Percentiles rank a stretch among this genome's conserved stretches.
phyloP scores from a whole-genome alignment of 2,329 filamentous ascomycete species.

The Ploettnerulaceae sp. region DNA sequence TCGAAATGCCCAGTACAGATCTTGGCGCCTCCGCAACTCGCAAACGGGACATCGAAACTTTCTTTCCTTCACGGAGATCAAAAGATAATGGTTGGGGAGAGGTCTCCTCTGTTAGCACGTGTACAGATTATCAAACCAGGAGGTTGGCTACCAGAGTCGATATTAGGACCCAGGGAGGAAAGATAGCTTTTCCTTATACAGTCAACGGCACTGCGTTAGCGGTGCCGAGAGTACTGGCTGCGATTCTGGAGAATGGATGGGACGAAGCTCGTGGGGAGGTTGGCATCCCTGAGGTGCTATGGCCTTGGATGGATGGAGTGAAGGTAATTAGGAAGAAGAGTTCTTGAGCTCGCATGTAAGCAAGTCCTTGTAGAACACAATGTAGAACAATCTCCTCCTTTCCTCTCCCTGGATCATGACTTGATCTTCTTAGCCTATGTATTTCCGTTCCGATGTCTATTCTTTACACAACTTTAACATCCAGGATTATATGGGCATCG shows the following conservation, averaged over 20 bases:
- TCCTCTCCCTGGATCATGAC: not conserved
- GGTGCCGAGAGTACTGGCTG: slow-evolving; percentile 82
- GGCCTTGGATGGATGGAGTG: slow-evolving; percentile 77
- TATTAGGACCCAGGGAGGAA: slow-evolving; percentile 43
- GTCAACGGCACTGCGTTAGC: slow-evolving; percentile 92
- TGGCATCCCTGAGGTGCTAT: slow-evolving; percentile 70
- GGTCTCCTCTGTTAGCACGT: slow-evolving; percentile 84
- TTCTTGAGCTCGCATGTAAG: not conserved
- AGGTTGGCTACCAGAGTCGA: slow-evolving; percentile 73
- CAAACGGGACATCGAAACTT: slow-evolving; percentile 91
- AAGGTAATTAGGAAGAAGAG: slow-evolving; percentile 48
- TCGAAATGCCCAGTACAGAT: slow-evolving; percentile 88
- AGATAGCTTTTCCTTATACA: slow-evolving; percentile 75
- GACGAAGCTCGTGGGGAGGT: slow-evolving; percentile 64
- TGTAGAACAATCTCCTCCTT: not conserved
- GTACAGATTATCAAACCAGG: slow-evolving; percentile 89
- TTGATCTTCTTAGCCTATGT: no score
- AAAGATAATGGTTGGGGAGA: slow-evolving; percentile 81
- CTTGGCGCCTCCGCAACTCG: slow-evolving; percentile 82
- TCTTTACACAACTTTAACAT: not conserved
- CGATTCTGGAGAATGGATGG: slow-evolving; percentile 88
- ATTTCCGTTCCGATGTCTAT: not conserved
- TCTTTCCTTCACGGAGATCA: slow-evolving; percentile 74
- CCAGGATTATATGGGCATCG: no score
- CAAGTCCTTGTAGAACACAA: not conserved